These are phyloP conservation scores for Carnegiea gigantea DNA, from an alignment of 179 eudicot genomes.

Conservation along the genomic window DNA sequence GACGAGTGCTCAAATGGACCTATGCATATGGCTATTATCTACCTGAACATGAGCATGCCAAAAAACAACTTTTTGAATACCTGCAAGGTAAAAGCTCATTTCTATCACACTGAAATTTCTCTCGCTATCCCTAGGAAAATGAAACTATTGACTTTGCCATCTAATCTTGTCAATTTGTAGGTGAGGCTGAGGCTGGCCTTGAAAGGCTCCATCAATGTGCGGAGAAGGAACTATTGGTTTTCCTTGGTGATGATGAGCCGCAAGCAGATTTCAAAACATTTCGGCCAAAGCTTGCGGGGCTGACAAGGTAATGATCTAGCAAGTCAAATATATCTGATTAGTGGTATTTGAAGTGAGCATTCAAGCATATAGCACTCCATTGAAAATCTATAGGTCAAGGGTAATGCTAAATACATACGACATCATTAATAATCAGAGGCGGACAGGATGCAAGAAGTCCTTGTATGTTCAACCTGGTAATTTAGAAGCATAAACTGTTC, in stretches of 20 bases:
- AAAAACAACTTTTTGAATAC: conserved; percentile 38
- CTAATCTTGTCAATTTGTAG: conserved; percentile 20
- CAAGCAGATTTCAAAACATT: not conserved
- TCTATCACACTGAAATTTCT: not conserved
- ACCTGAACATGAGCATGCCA: conserved; percentile 27
- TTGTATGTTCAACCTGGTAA: not conserved
- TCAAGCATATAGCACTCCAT: too few species aligned
- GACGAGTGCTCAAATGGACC: conserved; percentile 46
- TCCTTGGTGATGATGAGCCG: not conserved
- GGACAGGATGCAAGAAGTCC: not conserved
- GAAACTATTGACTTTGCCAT: not conserved
- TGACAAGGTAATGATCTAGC: conserved; percentile 36
- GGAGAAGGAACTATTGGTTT: conserved; percentile 30
- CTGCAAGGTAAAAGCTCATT: conserved; percentile 31
- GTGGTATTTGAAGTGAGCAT: too few species aligned
- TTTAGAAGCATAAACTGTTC: not conserved
- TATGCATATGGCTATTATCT: conserved; percentile 41
- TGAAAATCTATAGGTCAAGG: too few species aligned
- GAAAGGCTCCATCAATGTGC: conserved; percentile 45
- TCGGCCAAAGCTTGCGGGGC: conserved; percentile 38
- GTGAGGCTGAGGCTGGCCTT: conserved; percentile 42
- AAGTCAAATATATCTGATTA: not conserved
- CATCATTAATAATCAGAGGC: not conserved
- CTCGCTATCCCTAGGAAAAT: not conserved
- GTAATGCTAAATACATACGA: not conserved